These are phyloP conservation scores for Jimgerdemannia flammicorona DNA, from an alignment of 192 early-diverging fungal genomes.

Conservation along the genomic window DNA sequence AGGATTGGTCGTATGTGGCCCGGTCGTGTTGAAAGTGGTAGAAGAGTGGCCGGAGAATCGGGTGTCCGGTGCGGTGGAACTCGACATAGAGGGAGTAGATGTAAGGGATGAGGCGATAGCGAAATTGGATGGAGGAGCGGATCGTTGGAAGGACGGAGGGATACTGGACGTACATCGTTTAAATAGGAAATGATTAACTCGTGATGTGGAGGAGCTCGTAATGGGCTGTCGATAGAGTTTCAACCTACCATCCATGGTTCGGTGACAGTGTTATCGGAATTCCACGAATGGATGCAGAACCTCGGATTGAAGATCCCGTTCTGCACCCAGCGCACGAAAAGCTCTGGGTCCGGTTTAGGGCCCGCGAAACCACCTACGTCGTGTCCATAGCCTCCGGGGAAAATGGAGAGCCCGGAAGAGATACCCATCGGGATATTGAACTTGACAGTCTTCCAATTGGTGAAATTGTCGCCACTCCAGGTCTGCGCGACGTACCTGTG, in stretches of 20 bases:
- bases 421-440: slow-evolving; percentile 62
- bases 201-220: background rate
- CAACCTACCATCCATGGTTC: slow-evolving; percentile 60
- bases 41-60: slow-evolving; percentile 49
- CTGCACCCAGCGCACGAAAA: slow-evolving; percentile 62
- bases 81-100: slow-evolving; percentile 45
- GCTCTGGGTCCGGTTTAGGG: slow-evolving; percentile 43
- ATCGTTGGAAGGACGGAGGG: slow-evolving; percentile 42
- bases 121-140: slow-evolving; percentile 41
- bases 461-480: slow-evolving; percentile 59
- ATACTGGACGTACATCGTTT: slow-evolving; percentile 10
- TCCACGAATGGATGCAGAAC: slow-evolving; percentile 64
- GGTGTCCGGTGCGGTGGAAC: slow-evolving; percentile 23
- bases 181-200: background rate
- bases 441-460: slow-evolving; percentile 56
- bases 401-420: slow-evolving; percentile 35
- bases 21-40: slow-evolving; percentile 50
- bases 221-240: too few species aligned
- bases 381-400: slow-evolving; percentile 54
- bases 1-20: slow-evolving; percentile 24
- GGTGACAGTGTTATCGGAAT: slow-evolving; percentile 48
- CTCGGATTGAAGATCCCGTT: slow-evolving; percentile 52
- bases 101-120: slow-evolving; percentile 56
- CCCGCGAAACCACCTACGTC: slow-evolving; percentile 62
- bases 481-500: slow-evolving; percentile 45